phyloP scores from a whole-genome alignment of 129 eudicot genomes.

The Gnaphalium uliginosum region DNA sequence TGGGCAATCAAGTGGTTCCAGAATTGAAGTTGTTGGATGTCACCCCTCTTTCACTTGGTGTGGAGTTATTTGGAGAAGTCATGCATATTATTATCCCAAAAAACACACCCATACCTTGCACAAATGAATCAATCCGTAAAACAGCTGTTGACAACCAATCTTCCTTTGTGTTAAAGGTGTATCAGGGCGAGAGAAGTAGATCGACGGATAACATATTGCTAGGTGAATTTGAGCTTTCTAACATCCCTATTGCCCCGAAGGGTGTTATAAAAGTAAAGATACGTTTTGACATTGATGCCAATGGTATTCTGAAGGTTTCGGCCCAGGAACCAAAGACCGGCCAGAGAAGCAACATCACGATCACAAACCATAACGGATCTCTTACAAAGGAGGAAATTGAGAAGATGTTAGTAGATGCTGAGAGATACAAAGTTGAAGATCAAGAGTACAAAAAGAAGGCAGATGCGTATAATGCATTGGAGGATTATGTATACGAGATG shows the following conservation, averaged over 20 bases:
- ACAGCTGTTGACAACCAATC: neutral
- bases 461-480: slow-evolving; percentile 19
- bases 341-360: neutral
- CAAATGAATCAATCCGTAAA: neutral
- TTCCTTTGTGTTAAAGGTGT: neutral
- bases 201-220: slow-evolving; percentile 1
- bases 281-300: slow-evolving; percentile 10
- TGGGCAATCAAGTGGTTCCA: neutral
- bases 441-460: slow-evolving; percentile 8
- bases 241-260: neutral
- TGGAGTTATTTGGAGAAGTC: neutral
- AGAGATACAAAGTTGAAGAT: slow-evolving; percentile 5
- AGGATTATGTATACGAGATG: slow-evolving; percentile 12
- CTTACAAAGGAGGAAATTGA: slow-evolving; percentile 11
- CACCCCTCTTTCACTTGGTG: slow-evolving; percentile 21
- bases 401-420: slow-evolving; percentile 10
- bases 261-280: neutral
- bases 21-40: neutral
- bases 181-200: slow-evolving; percentile 24
- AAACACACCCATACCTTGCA: slow-evolving; percentile 15
- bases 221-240: slow-evolving; percentile 12
- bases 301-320: slow-evolving; percentile 11
- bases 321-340: slow-evolving; percentile 18
- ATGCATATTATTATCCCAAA: slow-evolving; percentile 13
- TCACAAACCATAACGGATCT: neutral